These are phyloP conservation scores for Globisporangium polare DNA, from an alignment of 352 stramenopile species.

Conservation along the genomic window DNA sequence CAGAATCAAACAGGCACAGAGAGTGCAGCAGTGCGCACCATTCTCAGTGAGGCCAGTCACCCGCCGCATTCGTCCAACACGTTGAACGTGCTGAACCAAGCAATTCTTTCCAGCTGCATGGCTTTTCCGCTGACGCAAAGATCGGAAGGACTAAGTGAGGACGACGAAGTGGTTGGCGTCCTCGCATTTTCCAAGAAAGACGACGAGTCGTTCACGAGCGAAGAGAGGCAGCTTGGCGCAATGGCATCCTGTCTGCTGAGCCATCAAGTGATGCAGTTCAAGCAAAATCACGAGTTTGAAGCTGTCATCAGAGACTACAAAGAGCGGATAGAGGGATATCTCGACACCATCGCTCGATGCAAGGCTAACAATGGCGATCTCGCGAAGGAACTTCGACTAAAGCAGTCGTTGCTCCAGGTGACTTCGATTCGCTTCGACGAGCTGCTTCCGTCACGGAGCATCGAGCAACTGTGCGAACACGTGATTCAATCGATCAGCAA, in stretches of 20 bases:
- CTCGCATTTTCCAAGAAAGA: slow-evolving; percentile 11
- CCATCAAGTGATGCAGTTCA: slow-evolving; percentile 5
- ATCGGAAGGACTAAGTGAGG: neutral
- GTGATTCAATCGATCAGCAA: neutral
- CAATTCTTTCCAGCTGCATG: slow-evolving; percentile 8
- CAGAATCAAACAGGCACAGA: neutral
- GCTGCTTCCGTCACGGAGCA: slow-evolving; percentile 2
- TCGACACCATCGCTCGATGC: neutral
- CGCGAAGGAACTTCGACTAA: neutral
- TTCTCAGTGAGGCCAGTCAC: neutral
- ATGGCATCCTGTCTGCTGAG: slow-evolving; percentile 9
- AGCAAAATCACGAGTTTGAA: neutral
- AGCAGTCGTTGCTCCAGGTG: neutral
- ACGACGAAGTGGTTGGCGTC: neutral
- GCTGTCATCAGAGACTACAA: neutral
- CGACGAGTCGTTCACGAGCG: slow-evolving; percentile 7
- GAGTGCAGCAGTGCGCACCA: neutral
- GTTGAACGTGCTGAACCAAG: slow-evolving; percentile 12
- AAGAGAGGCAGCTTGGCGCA: slow-evolving; percentile 6
- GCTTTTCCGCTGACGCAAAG: slow-evolving; percentile 4
- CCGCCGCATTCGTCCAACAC: slow-evolving; percentile 7
- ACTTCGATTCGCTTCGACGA: neutral
- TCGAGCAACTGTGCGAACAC: slow-evolving; percentile 12
- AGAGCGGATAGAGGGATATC: neutral
- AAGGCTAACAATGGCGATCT: neutral